phyloP scores from a whole-genome alignment of 2,329 filamentous ascomycete genomes.

The Ascochyta clinopodiicola region DNA sequence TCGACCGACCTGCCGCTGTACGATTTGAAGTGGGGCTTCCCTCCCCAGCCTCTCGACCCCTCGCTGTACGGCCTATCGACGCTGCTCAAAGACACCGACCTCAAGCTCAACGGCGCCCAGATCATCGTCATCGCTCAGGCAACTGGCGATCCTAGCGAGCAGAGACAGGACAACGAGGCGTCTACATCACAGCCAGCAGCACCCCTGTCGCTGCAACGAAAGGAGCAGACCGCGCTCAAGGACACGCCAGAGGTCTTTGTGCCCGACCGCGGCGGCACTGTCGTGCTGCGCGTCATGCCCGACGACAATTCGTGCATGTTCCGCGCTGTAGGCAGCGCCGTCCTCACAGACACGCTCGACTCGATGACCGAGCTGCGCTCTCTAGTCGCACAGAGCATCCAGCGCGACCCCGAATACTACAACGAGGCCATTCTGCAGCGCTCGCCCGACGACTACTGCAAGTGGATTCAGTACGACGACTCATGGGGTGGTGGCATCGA shows the following conservation, averaged over 20 bases:
- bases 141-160: constrained; percentile 39
- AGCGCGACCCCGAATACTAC: constrained; percentile 74
- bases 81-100: constrained; percentile 61
- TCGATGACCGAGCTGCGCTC: constrained; percentile 75
- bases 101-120: constrained; percentile 72
- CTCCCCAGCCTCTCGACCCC: constrained; percentile 72
- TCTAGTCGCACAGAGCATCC: constrained; percentile 80
- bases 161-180: constrained; percentile 15
- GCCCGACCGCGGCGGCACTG: constrained; percentile 61
- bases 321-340: constrained; percentile 80
- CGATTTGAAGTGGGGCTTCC: constrained; percentile 84
- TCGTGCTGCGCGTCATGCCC: constrained; percentile 89
- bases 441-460: constrained; percentile 74
- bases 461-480: constrained; percentile 78
- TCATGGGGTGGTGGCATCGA: constrained; percentile 94
- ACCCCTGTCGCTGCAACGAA: constrained; percentile 52
- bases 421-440: constrained; percentile 77
- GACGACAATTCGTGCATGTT: constrained; percentile 97
- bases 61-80: constrained; percentile 59
- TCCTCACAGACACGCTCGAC: constrained; percentile 69
- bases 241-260: constrained; percentile 69
- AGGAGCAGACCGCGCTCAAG: constrained; percentile 53
- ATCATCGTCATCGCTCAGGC: constrained; percentile 66
- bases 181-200: constrained; percentile 31
- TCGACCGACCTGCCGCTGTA: constrained; percentile 72